A percentile compares a stretch with the other conserved stretches of the same genome.
These are phyloP conservation scores for Hydnomerulius pinastri DNA, from an alignment of 768 basidiomycete genomes.

Conservation along the genomic window DNA sequence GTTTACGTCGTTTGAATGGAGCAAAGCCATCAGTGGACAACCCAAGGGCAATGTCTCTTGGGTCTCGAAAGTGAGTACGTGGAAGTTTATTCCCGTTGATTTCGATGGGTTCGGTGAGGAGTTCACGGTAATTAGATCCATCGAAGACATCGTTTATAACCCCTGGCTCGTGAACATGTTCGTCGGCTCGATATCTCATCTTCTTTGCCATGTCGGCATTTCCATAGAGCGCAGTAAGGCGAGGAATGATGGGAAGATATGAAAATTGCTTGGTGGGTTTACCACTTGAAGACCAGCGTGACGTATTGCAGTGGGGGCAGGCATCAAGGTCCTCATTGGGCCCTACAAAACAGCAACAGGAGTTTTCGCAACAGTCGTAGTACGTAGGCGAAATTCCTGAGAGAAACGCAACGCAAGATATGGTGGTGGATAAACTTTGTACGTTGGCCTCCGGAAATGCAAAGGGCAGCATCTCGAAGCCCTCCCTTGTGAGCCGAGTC, in stretches of 20 bases:
- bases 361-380: too few species aligned
- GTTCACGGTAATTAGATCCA: constrained; percentile 28
- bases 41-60: constrained; percentile 43
- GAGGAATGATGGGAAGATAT: constrained; percentile 43
- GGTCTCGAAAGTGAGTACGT: constrained; percentile 37
- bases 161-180: too few species aligned
- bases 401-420: too few species aligned
- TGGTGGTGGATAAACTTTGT: too few species aligned
- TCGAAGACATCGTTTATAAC: constrained; percentile 41
- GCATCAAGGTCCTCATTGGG: too few species aligned
- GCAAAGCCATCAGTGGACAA: constrained; percentile 45
- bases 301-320: constrained; percentile 41
- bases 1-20: constrained; percentile 32
- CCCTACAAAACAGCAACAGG: too few species aligned
- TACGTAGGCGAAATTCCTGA: too few species aligned
- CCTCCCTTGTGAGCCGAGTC: too few species aligned
- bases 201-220: constrained; percentile 20
- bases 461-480: too few species aligned
- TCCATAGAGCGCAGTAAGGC: constrained; percentile 29
- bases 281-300: constrained; percentile 21
- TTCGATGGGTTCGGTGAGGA: constrained; percentile 25
- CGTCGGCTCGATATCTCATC: constrained; percentile 34
- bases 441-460: too few species aligned
- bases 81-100: constrained; percentile 24
- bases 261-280: constrained; percentile 30